phyloP scores from a whole-genome alignment of 306 rosid species.

The Morella rubra region DNA sequence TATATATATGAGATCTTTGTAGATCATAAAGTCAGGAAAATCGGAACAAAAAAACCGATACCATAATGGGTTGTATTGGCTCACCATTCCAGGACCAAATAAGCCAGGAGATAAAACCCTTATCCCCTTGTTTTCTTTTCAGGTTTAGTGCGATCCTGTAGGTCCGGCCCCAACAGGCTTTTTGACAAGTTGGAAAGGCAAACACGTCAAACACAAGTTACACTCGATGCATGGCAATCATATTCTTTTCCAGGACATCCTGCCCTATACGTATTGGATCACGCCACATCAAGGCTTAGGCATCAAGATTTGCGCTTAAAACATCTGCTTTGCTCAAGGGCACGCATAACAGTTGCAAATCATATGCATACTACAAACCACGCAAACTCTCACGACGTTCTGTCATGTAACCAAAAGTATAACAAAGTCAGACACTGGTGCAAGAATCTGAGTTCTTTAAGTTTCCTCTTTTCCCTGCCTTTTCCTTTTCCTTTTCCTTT shows the following conservation, averaged over 20 bases:
- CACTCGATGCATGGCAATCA: not conserved
- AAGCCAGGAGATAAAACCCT: conserved; percentile 18
- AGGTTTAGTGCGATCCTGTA: not conserved
- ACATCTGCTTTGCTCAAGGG: not conserved
- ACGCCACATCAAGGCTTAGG: not conserved
- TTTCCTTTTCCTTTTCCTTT: conserved; percentile 7
- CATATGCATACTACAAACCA: not conserved
- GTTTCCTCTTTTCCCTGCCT: conserved; percentile 3
- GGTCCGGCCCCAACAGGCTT: conserved; percentile 21
- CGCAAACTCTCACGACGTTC: not conserved
- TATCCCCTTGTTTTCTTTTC: not conserved
- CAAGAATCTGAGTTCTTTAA: conserved; percentile 11
- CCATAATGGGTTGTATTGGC: not conserved
- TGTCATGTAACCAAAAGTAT: conserved; percentile 13
- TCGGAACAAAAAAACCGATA: not conserved
- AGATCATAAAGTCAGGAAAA: too few species aligned
- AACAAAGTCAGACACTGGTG: not conserved
- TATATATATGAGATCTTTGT: too few species aligned
- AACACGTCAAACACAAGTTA: conserved; percentile 1
- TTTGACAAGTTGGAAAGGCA: conserved; percentile 8
- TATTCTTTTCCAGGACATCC: conserved; percentile 16
- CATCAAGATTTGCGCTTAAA: not conserved
- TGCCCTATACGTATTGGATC: not conserved
- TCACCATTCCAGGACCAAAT: not conserved
- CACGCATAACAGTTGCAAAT: too few species aligned